Conservation (phyloP, 2,329 filamentous ascomycete genomes). For the Akanthomyces lecanii region DNA sequence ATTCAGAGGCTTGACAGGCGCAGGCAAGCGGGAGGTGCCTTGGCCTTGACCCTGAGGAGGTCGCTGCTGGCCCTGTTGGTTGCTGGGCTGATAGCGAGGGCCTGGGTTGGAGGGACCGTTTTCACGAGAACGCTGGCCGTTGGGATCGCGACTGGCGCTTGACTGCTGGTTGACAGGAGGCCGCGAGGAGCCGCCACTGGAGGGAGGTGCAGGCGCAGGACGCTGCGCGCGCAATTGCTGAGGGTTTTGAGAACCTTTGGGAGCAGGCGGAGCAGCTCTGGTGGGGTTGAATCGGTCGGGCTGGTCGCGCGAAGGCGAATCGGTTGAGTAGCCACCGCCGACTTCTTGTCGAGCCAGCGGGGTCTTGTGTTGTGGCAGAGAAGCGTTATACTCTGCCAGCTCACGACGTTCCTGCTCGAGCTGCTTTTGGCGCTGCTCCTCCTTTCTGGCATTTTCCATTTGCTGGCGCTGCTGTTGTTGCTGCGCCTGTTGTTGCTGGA, state of each 20-base stretch:
- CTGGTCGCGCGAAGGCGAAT: conserved; percentile 34
- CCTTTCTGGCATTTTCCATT: conserved; percentile 49
- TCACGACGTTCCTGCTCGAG: conserved; percentile 68
- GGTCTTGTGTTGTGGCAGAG: conserved; percentile 74
- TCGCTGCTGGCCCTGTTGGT: conserved; percentile 46
- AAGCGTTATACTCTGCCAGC: conserved; percentile 83
- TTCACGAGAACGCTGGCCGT: conserved; percentile 40
- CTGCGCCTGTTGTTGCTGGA: conserved; percentile 53
- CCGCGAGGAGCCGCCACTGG: conserved; percentile 37
- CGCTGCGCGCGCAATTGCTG: conserved; percentile 65
- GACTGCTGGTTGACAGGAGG: conserved; percentile 48
- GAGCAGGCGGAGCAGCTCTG: conserved; percentile 77
- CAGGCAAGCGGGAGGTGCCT: conserved; percentile 44
- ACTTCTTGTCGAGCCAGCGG: conserved; percentile 88
- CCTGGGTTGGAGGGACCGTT: conserved; percentile 45
- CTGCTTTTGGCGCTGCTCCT: conserved; percentile 54
- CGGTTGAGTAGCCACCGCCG: conserved; percentile 45
- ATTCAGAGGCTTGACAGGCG: conserved; percentile 73
- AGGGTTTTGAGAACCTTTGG: conserved; percentile 55
- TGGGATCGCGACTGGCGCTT: conserved; percentile 43
- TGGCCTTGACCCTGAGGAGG: conserved; percentile 43
- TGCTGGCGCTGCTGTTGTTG: conserved; percentile 51
- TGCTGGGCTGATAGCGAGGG: conserved; percentile 55
- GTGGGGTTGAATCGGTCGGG: conserved; percentile 78
- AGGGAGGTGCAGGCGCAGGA: conserved; percentile 70